These are phyloP conservation scores for Saccharomycopsis malanga DNA, from an alignment of 805 yeast species.

Conservation along the genomic window DNA sequence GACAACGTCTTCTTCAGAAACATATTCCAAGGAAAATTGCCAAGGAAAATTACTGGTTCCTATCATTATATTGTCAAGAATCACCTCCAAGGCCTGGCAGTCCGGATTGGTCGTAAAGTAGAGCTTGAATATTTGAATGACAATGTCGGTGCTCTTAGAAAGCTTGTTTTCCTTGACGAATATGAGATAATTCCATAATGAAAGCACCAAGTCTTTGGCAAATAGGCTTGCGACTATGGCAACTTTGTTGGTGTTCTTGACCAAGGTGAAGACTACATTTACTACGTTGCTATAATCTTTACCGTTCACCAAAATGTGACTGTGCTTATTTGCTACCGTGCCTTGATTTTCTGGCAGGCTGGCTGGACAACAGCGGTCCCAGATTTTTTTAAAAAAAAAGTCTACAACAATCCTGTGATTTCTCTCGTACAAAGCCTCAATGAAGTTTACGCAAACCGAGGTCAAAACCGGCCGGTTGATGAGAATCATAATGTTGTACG, in stretches of 20 bases:
- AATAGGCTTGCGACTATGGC: slow-evolving; percentile 31
- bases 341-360: too few relatives aligned
- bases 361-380: slow-evolving; percentile 27
- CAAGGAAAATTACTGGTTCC: slow-evolving; percentile 16
- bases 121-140: slow-evolving; percentile 31
- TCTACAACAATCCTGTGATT: slow-evolving; percentile 48
- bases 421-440: slow-evolving; percentile 44
- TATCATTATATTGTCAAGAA: slow-evolving; percentile 16
- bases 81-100: not conserved
- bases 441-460: slow-evolving; percentile 48
- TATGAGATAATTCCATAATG: slow-evolving; percentile 40
- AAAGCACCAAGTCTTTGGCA: slow-evolving; percentile 25
- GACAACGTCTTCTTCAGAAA: not conserved
- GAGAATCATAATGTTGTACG: slow-evolving; percentile 48
- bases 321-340: slow-evolving; percentile 15
- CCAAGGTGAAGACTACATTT: slow-evolving; percentile 58
- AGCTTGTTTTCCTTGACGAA: slow-evolving; percentile 31
- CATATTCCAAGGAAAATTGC: slow-evolving; percentile 6
- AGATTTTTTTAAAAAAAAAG: slow-evolving; percentile 47
- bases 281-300: slow-evolving; percentile 51
- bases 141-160: slow-evolving; percentile 22
- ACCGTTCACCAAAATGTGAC: slow-evolving; percentile 36
- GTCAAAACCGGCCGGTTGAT: slow-evolving; percentile 56
- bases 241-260: slow-evolving; percentile 36
- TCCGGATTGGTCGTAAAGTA: slow-evolving; percentile 25